These are phyloP conservation scores for Buddleja alternifolia DNA, from an alignment of 257 asterid genomes.

Conservation along the genomic window DNA sequence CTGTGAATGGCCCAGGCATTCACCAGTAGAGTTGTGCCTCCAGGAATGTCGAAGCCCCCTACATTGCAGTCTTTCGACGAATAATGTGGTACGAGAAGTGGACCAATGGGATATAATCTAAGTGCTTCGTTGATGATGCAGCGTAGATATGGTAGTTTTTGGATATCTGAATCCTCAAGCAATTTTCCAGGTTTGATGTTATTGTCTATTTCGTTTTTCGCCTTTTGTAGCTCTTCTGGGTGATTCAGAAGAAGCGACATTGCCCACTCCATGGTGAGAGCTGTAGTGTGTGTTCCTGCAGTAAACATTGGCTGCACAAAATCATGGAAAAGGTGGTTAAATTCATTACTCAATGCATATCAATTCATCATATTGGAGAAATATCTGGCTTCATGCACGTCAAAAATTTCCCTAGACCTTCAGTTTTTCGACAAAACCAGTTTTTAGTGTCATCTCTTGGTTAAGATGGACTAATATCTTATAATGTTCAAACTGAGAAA, in stretches of 20 bases:
- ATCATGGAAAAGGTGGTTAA: neutral
- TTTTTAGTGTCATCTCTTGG: too few species aligned
- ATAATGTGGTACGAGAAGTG: slow-evolving; percentile 49
- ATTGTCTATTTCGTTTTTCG: slow-evolving; percentile 36
- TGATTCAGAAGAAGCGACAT: slow-evolving; percentile 49
- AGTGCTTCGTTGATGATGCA: slow-evolving; percentile 49
- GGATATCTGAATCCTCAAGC: slow-evolving; percentile 41
- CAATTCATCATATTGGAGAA: neutral
- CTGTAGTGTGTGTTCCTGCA: slow-evolving; percentile 46
- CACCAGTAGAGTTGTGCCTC: slow-evolving; percentile 40
- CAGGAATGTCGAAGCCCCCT: slow-evolving; percentile 39
- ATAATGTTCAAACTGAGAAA: too few species aligned
- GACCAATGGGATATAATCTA: slow-evolving; percentile 43
- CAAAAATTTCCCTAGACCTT: too few species aligned
- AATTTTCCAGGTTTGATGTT: slow-evolving; percentile 26
- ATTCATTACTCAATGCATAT: neutral
- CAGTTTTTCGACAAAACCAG: too few species aligned
- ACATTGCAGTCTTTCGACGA: slow-evolving; percentile 39
- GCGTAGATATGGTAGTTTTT: slow-evolving; percentile 37
- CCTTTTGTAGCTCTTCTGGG: slow-evolving; percentile 35
- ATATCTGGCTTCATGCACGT: too few species aligned
- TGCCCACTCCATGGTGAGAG: slow-evolving; percentile 51
- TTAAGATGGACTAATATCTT: too few species aligned
- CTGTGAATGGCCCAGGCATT: slow-evolving; percentile 52
- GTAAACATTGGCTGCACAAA: slow-evolving; percentile 43